Conservation (phyloP, 495 filamentous ascomycete species). For the Trichocladium uniseriatum region DNA sequence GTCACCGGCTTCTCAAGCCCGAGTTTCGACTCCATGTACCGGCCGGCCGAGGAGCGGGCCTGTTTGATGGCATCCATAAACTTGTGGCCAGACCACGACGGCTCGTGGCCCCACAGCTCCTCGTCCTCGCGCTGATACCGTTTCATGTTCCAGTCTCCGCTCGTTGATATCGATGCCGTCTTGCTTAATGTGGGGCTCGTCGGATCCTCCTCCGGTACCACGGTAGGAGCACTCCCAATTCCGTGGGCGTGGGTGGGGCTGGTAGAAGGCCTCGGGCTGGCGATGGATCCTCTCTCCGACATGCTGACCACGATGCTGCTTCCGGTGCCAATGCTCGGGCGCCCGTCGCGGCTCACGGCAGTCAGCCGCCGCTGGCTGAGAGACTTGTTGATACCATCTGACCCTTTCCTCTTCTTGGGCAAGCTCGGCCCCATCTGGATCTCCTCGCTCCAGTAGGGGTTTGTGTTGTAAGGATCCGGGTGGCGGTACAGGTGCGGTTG, state of each 20-base stretch:
- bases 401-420: constrained; percentile 49
- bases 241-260: not conserved
- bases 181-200: constrained; percentile 23
- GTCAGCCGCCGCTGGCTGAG: constrained; percentile 42
- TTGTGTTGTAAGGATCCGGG: constrained; percentile 72
- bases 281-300: constrained; percentile 20
- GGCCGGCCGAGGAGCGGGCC: constrained; percentile 41
- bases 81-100: constrained; percentile 33
- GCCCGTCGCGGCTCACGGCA: constrained; percentile 32
- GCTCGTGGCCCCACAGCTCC: constrained; percentile 59
- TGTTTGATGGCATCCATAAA: constrained; percentile 44
- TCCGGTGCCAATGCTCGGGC: constrained; percentile 23
- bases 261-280: constrained; percentile 12
- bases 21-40: constrained; percentile 37
- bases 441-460: constrained; percentile 79
- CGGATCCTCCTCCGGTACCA: constrained; percentile 20
- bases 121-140: constrained; percentile 81
- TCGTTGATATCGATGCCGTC: constrained; percentile 22
- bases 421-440: constrained; percentile 69
- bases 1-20: constrained; percentile 33
- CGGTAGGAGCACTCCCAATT: constrained; percentile 23
- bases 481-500: constrained; percentile 68
- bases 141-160: constrained; percentile 59
- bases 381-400: constrained; percentile 34
- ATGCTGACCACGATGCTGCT: constrained; percentile 19